Evolutionary conservation across 768 basidiomycete species (phyloP), one percentile per base, ranked within the genome.

Genomic region (Boletales sp.): DNA sequence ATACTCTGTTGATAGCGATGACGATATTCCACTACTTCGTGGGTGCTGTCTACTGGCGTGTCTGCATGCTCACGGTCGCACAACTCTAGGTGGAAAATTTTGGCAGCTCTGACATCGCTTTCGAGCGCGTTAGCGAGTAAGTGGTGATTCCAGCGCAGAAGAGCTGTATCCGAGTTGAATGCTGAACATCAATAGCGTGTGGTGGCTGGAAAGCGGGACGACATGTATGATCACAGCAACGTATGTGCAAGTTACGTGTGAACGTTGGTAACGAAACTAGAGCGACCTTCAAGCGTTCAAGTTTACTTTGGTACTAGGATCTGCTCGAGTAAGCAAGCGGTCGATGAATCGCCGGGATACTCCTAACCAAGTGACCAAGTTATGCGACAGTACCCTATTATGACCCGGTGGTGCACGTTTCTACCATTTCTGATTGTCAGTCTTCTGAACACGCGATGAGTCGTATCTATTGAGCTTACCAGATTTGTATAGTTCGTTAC

Each of bases 261-360:
- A 19, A 6, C 18, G 12, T 48, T 15, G 1, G 28, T 34, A 34
- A 12, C 19, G 9, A 8, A 25, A 30, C 18, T 21, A 17, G 5
- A 42, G n/a, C 32, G 17, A n/a, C 28, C 44, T 44, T 41, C 35
- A 39, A 51, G 53, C n/a, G 35, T 51, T 17, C 53, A 51, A 12
- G 19, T 41, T 34, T 48, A 44, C 41, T 49, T 59, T n/a, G 44
- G 21, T 17, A 32, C 47, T 5, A 51, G 53, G 19, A 46, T 56
- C 37, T 45, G 49, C 41, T 36, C 45, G 33, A 47, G 48, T 40
- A 34, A 51, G 50, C 4, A 49, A 38, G 47, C 36, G 25, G 10
- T 41, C 15, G 11, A 10, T 19, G n/a, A 40, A 18, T 44, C 30
- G 19, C 46, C 14, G 15, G 35, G 14, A 12, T 18, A n/a, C 18